Conservation (phyloP, 1,284 basidiomycete genomes). For the Ustilago curta region DNA sequence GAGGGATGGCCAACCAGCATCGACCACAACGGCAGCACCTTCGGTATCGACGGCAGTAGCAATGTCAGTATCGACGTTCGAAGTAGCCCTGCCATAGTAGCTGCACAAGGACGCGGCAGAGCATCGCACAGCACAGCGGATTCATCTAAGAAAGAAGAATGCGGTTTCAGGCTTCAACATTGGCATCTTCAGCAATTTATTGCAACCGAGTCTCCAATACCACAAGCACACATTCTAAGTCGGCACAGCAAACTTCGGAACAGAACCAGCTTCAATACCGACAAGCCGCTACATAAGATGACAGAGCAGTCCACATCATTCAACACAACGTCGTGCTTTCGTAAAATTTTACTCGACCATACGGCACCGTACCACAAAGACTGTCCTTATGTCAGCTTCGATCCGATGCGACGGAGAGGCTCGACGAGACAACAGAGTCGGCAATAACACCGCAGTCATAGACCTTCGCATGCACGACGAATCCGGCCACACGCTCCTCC, state of each 20-base stretch:
- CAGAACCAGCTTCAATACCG: background rate
- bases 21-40: background rate
- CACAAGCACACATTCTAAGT: background rate
- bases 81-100: background rate
- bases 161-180: background rate
- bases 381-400: background rate
- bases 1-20: background rate
- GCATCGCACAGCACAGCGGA: background rate
- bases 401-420: background rate
- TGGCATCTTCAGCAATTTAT: background rate
- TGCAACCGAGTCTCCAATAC: background rate
- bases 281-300: too few species aligned
- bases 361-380: too few species aligned
- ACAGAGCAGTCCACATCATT: background rate
- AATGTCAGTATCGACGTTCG: background rate
- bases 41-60: background rate
- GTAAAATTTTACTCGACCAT: background rate
- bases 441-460: too few species aligned
- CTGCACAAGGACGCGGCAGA: slow-evolving; percentile 1
- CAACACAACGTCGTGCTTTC: background rate
- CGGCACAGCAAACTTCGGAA: background rate
- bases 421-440: too few species aligned
- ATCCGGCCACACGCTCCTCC: background rate
- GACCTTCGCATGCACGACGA: too few species aligned
- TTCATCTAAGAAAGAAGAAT: background rate